These are phyloP conservation scores for Cyberlindnera nakhonratchasimensis DNA, from an alignment of 805 yeast genomes.

Conservation along the genomic window DNA sequence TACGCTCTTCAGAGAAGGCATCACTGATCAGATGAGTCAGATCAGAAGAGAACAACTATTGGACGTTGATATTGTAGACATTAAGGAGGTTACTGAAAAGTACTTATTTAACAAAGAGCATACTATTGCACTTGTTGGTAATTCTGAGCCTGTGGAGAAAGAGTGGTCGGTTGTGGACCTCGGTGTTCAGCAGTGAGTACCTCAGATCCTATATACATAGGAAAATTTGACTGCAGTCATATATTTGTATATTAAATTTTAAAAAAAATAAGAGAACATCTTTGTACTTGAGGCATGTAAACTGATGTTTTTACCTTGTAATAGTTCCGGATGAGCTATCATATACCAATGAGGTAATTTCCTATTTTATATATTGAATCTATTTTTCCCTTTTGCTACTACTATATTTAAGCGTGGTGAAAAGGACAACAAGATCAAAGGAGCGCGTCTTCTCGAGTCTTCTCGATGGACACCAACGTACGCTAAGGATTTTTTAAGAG, in stretches of 20 bases:
- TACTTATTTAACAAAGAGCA: conserved; percentile 43
- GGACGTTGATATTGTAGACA: conserved; percentile 59
- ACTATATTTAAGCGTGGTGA: not conserved
- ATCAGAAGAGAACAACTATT: conserved; percentile 70
- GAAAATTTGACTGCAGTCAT: too few relatives aligned
- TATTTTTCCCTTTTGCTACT: too few relatives aligned
- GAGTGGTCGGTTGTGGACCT: conserved; percentile 25
- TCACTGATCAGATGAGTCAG: conserved; percentile 78
- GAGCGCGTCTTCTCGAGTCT: not conserved
- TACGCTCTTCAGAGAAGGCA: conserved; percentile 58
- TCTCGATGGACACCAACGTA: not conserved
- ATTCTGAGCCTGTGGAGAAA: conserved; percentile 12
- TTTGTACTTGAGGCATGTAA: too few relatives aligned
- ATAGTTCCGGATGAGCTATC: too few relatives aligned
- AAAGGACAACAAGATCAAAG: conserved; percentile 14
- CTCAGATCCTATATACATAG: not conserved
- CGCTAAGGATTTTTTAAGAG: not conserved
- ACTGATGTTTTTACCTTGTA: too few relatives aligned
- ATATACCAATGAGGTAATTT: not conserved
- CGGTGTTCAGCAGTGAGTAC: conserved; percentile 7
- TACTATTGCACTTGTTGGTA: conserved; percentile 46
- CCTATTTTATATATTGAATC: not conserved
- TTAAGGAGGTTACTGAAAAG: conserved; percentile 61
- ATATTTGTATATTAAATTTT: too few relatives aligned
- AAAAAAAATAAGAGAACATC: too few relatives aligned